These are phyloP conservation scores for Silene vulgaris DNA, from an alignment of 179 eudicot species.

Conservation along the genomic window DNA sequence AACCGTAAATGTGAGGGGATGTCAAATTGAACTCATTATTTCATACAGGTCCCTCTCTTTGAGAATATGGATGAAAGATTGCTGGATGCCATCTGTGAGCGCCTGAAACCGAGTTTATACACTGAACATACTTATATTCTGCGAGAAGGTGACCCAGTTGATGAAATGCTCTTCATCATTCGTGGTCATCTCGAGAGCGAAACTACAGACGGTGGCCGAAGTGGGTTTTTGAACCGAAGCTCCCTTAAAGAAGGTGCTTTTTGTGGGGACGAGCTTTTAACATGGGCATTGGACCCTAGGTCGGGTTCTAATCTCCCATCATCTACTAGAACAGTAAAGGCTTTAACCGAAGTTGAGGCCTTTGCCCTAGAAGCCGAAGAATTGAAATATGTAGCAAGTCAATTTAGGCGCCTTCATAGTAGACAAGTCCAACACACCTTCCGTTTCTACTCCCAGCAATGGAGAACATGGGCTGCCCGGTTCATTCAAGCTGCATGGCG, in stretches of 20 bases:
- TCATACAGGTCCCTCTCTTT: conserved; percentile 68
- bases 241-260: conserved; percentile 77
- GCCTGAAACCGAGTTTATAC: conserved; percentile 75
- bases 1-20: too few species aligned
- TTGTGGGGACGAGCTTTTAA: conserved; percentile 84
- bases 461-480: conserved; percentile 93
- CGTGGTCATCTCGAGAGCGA: conserved; percentile 92
- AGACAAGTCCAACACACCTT: conserved; percentile 90
- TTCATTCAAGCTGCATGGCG: conserved; percentile 96
- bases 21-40: neutral
- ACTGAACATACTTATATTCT: conserved; percentile 65
- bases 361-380: conserved; percentile 82
- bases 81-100: conserved; percentile 83
- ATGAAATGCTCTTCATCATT: conserved; percentile 87
- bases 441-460: conserved; percentile 80
- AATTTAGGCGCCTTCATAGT: conserved; percentile 84
- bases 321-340: conserved; percentile 79
- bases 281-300: conserved; percentile 89
- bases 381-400: conserved; percentile 76
- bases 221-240: conserved; percentile 77
- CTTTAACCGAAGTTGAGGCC: conserved; percentile 78
- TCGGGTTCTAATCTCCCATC: conserved; percentile 84
- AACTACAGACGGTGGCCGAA: conserved; percentile 87
- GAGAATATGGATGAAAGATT: conserved; percentile 88
- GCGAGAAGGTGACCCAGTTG: conserved; percentile 91